These are phyloP conservation scores for Podosphaera aphanis DNA, from an alignment of 2,329 filamentous ascomycete genomes.

Conservation along the genomic window DNA sequence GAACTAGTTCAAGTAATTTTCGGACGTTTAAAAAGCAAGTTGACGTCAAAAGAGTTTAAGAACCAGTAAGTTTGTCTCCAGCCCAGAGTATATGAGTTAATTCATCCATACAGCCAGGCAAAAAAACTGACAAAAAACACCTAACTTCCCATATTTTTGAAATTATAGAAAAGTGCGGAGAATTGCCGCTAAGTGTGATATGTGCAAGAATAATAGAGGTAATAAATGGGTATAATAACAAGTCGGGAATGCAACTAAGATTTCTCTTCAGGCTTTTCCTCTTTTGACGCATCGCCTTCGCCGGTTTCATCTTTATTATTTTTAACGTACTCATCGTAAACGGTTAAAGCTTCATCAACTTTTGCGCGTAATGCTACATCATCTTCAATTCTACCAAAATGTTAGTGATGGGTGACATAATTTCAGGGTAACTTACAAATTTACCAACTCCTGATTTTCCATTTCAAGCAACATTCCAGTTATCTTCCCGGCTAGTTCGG, in stretches of 20 bases:
- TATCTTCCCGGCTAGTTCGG: slow-evolving; percentile 93
- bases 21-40: neutral
- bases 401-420: slow-evolving; percentile 12
- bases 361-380: slow-evolving; percentile 74
- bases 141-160: neutral
- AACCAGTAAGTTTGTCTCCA: neutral
- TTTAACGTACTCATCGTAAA: slow-evolving; percentile 98
- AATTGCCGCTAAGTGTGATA: neutral
- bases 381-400: slow-evolving; percentile 50
- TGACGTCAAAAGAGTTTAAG: neutral
- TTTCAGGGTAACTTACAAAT: slow-evolving; percentile 48
- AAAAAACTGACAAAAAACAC: neutral
- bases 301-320: slow-evolving; percentile 16
- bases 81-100: neutral
- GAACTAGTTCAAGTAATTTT: neutral
- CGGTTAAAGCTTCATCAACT: slow-evolving; percentile 88
- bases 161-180: neutral
- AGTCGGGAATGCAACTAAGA: slow-evolving; percentile 21
- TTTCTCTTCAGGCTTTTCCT: slow-evolving; percentile 30
- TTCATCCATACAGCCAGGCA: neutral
- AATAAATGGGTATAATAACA: neutral
- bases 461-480: slow-evolving; percentile 99
- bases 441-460: slow-evolving; percentile 86
- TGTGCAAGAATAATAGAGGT: neutral
- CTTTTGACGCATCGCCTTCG: slow-evolving; percentile 21